Evolutionary conservation across 768 basidiomycete species (phyloP).

Genomic region (Pholiota conissans): DNA sequence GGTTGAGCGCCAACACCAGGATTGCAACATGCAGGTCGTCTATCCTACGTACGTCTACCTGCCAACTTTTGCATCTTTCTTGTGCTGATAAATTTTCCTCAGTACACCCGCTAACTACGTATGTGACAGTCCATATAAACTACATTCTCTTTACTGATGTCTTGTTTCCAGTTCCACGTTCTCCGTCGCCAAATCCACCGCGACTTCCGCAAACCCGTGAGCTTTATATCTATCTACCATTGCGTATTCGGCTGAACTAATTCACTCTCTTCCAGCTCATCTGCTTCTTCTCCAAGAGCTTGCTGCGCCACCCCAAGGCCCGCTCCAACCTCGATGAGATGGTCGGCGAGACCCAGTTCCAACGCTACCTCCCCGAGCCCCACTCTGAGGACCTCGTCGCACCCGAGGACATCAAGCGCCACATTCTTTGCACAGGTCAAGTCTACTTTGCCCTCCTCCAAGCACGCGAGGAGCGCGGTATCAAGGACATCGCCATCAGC

Average conservation of each 20-base stretch:
- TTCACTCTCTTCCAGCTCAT: slow-evolving; percentile 57
- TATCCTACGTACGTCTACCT: slow-evolving; percentile 79
- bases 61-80: not conserved
- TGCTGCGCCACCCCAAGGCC: slow-evolving; percentile 92
- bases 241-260: not conserved
- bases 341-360: slow-evolving; percentile 86
- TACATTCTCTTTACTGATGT: not conserved
- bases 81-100: slow-evolving; percentile 10
- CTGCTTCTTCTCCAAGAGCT: slow-evolving; percentile 94
- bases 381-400: slow-evolving; percentile 65
- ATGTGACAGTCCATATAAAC: slow-evolving; percentile 21
- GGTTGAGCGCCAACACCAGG: slow-evolving; percentile 94
- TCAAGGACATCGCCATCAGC: slow-evolving; percentile 93
- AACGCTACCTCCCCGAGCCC: slow-evolving; percentile 89
- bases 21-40: slow-evolving; percentile 99
- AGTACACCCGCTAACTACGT: slow-evolving; percentile 96
- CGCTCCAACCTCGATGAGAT: slow-evolving; percentile 88
- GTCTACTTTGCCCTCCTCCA: slow-evolving; percentile 89
- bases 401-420: slow-evolving; percentile 86
- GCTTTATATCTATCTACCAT: slow-evolving; percentile 15
- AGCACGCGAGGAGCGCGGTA: slow-evolving; percentile 88
- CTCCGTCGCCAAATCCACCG: slow-evolving; percentile 96
- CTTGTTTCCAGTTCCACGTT: slow-evolving; percentile 76
- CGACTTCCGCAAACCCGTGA: slow-evolving; percentile 95
- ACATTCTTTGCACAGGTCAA: slow-evolving; percentile 93